These are phyloP conservation scores for Ophiostoma perfectum DNA, from an alignment of 2,329 filamentous ascomycete genomes.

Conservation along the genomic window DNA sequence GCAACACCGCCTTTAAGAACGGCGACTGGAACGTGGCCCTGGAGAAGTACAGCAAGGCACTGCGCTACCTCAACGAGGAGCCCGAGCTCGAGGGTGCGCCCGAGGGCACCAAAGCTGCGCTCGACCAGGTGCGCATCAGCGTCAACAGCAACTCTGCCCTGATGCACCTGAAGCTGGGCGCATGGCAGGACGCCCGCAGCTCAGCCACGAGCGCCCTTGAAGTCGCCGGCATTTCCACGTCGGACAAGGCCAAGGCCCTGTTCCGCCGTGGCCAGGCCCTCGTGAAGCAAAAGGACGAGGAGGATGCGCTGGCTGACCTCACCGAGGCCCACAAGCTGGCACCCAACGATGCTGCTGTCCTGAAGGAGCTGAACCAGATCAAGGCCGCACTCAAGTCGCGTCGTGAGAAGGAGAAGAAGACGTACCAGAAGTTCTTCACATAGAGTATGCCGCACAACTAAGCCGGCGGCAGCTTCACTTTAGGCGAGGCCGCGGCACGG, in stretches of 20 bases:
- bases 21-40: constrained; percentile 65
- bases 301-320: constrained; percentile 69
- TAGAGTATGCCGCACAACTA: constrained; percentile 39
- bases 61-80: constrained; percentile 84
- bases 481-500: too few species aligned
- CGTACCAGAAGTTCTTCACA: constrained; percentile 92
- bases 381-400: constrained; percentile 70
- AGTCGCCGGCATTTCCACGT: constrained; percentile 58
- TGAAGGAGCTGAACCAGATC: constrained; percentile 67
- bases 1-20: constrained; percentile 86
- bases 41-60: constrained; percentile 89
- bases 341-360: constrained; percentile 69
- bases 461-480: too few species aligned
- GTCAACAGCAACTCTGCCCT: constrained; percentile 87
- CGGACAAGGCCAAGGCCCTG: constrained; percentile 82
- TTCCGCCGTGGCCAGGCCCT: constrained; percentile 78
- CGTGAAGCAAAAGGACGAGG: constrained; percentile 75
- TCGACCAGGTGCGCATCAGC: constrained; percentile 72
- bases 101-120: constrained; percentile 57
- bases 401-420: constrained; percentile 83
- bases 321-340: constrained; percentile 68
- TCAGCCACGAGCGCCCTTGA: constrained; percentile 70
- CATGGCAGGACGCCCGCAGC: constrained; percentile 64
- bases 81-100: constrained; percentile 68
- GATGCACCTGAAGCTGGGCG: constrained; percentile 72